Evolutionary conservation across 2,329 filamentous ascomycete species (phyloP), one percentile per base, ranked within the genome.

Genomic region (Chaetomium sp.): DNA sequence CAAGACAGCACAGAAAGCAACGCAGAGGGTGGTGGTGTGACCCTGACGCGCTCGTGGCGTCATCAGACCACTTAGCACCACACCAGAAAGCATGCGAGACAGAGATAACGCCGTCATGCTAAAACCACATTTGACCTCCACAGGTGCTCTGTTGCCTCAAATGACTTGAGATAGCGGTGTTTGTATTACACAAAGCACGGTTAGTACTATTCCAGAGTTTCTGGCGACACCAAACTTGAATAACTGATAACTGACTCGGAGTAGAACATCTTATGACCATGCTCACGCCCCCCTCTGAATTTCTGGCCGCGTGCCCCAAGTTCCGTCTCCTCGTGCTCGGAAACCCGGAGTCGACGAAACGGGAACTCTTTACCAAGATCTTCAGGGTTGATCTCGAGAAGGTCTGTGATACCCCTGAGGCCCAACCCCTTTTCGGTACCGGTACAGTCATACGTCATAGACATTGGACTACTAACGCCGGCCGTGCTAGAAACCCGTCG

Each of bases 281-380:
- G n/a, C 69, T 71, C 54, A 59, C 67, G n/a, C 63, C 70, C 2
- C 62, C 69, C 4, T 60, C 63, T 19, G 66, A 70, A 16, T 68
- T 70, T 31, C 49, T 72, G 27, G 63, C 64, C 10, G 60, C 63
- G 23, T 71, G 70, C 29, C 69, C 70, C n/a, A 69, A 65, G 38
- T 71, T 72, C 47, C 65, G 70, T 10, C 57, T 72, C 23, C 49
- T 71, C 53, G 70, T 72, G 9, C 63, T 72, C 2, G 69, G 70
- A 13, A 72, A 69, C 54, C 67, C 68, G 7, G 70, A 72, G n/a
- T 68, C 70, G 25, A 71, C 70, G 27, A 72, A 72, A 55, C 66
- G 70, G 47, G 69, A 71, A 29, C 61, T 72, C 2, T 70, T 72
- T 51, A 67, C 69, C 25, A 67, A 62, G 25, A 57, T 71, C 0